A percentile compares a stretch with the other conserved stretches of the same genome.
phyloP scores from a whole-genome alignment of 768 basidiomycete genomes.

The Auricularia sp. region DNA sequence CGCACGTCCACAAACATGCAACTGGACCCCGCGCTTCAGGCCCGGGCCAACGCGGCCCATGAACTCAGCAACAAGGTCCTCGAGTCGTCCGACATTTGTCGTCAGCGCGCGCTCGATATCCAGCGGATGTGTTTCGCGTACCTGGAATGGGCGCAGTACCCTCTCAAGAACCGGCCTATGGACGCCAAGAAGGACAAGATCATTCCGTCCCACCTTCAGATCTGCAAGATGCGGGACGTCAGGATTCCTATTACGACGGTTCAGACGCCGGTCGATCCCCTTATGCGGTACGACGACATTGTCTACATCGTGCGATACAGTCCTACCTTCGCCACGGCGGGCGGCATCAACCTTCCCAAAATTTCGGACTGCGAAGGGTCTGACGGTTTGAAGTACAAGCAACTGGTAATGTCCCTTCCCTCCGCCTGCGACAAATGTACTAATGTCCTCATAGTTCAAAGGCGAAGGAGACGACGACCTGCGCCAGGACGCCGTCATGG shows the following conservation, averaged over 20 bases:
- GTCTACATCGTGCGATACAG: constrained; percentile 62
- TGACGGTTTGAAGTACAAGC: constrained; percentile 56
- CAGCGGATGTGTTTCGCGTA: constrained; percentile 55
- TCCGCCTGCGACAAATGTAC: background rate
- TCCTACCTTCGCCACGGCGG: constrained; percentile 47
- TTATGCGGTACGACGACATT: constrained; percentile 55
- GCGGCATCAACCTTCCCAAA: constrained; percentile 79
- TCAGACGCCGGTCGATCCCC: constrained; percentile 57
- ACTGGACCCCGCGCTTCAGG: background rate
- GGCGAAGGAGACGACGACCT: constrained; percentile 84
- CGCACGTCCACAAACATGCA: background rate
- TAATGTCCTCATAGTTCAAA: constrained; percentile 63
- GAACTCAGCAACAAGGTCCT: background rate
- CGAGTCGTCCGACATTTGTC: background rate
- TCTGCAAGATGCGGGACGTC: constrained; percentile 41
- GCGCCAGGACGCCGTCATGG: constrained; percentile 97
- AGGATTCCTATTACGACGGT: constrained; percentile 79
- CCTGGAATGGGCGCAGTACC: constrained; percentile 61
- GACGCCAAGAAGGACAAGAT: constrained; percentile 15
- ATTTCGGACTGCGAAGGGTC: constrained; percentile 59
- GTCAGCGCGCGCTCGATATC: constrained; percentile 24
- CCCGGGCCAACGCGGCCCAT: background rate
- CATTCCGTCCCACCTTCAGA: constrained; percentile 37
- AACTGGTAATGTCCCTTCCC: constrained; percentile 44
- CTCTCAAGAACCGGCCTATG: constrained; percentile 31